These are phyloP conservation scores for Aspergillus nomiae DNA, from an alignment of 2,329 filamentous ascomycete species.

Conservation along the genomic window DNA sequence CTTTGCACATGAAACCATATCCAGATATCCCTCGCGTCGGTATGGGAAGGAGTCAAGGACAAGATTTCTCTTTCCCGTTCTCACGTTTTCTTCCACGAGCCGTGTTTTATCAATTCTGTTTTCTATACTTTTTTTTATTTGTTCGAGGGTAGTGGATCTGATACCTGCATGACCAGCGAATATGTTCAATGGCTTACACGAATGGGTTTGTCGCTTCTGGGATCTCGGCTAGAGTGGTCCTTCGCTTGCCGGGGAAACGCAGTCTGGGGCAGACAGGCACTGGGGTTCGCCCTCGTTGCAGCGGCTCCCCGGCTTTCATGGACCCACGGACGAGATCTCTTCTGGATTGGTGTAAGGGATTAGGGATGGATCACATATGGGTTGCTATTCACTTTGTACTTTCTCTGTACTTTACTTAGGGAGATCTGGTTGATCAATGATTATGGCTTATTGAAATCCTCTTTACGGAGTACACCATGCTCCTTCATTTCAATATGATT, in stretches of 20 bases:
- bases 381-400: slow-evolving; percentile 1
- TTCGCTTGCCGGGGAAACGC: background rate
- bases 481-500: too few relatives aligned
- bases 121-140: background rate
- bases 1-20: slow-evolving; percentile 3
- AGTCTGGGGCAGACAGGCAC: background rate
- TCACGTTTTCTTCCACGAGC: slow-evolving; percentile 4
- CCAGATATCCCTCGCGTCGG: slow-evolving; percentile 17
- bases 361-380: slow-evolving; percentile 5
- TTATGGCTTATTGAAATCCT: background rate
- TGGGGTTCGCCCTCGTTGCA: background rate
- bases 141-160: slow-evolving; percentile 15
- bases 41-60: background rate
- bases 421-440: background rate
- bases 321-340: slow-evolving; percentile 2
- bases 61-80: slow-evolving; percentile 10
- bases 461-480: background rate
- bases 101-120: slow-evolving; percentile 4
- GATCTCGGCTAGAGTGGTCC: background rate
- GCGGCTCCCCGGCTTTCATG: background rate
- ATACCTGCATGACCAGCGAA: slow-evolving; percentile 19
- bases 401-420: slow-evolving; percentile 5
- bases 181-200: slow-evolving; percentile 22
- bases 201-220: slow-evolving; percentile 20
- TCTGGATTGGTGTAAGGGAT: slow-evolving; percentile 16